These are phyloP conservation scores for Coniochaeta prunicola DNA, from an alignment of 2,329 filamentous ascomycete species.

Conservation along the genomic window DNA sequence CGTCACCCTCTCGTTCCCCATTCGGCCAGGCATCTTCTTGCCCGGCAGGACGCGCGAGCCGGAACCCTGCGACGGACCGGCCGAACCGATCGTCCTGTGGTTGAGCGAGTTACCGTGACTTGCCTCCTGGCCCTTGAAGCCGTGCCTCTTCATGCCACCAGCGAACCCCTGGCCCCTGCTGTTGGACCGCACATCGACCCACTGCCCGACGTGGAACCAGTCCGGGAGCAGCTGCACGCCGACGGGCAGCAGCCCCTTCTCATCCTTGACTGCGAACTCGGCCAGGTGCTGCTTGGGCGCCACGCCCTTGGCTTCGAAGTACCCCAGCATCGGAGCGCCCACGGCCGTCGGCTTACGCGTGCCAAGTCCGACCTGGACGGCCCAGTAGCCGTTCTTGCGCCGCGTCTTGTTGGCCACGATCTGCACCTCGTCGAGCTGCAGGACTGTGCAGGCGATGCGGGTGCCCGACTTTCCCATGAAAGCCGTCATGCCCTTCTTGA, in stretches of 20 bases:
- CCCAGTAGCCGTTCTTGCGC: slow-evolving; percentile 80
- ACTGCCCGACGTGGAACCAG: slow-evolving; percentile 88
- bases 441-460: slow-evolving; percentile 79
- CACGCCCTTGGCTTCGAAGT: slow-evolving; percentile 76
- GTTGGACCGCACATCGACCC: slow-evolving; percentile 74
- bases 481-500: slow-evolving; percentile 95
- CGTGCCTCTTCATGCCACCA: slow-evolving; percentile 96
- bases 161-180: slow-evolving; percentile 88
- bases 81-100: slow-evolving; percentile 86
- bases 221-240: slow-evolving; percentile 73
- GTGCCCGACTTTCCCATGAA: slow-evolving; percentile 74
- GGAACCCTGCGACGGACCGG: slow-evolving; percentile 82
- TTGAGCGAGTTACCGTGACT: slow-evolving; percentile 94
- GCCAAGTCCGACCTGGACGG: slow-evolving; percentile 82
- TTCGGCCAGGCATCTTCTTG: slow-evolving; percentile 96
- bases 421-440: slow-evolving; percentile 89
- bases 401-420: slow-evolving; percentile 82
- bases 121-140: slow-evolving; percentile 80
- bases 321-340: slow-evolving; percentile 75
- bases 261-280: slow-evolving; percentile 79
- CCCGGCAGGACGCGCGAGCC: slow-evolving; percentile 89
- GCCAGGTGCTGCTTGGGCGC: slow-evolving; percentile 76
- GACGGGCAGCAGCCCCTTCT: slow-evolving; percentile 65
- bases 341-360: slow-evolving; percentile 68
- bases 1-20: slow-evolving; percentile 85